Percentiles rank a stretch among this genome's conserved stretches.
Evolutionary conservation across 2,329 filamentous ascomycete genomes (phyloP).

Genomic region (Coniosporium tulheliwenetii): DNA sequence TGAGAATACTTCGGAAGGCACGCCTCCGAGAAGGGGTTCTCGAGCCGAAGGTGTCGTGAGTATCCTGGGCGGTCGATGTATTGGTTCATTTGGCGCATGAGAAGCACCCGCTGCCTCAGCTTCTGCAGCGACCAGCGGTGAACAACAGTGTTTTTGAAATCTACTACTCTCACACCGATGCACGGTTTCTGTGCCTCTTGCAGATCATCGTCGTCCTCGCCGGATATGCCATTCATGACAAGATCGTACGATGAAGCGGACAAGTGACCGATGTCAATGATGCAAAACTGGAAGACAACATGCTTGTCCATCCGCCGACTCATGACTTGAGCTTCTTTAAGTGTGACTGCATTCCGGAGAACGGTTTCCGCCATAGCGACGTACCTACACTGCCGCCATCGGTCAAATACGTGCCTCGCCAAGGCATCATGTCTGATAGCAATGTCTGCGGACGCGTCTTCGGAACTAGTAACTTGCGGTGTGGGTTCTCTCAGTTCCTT

Average conservation of each 20-base stretch:
- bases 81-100: slow-evolving; percentile 95
- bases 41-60: slow-evolving; percentile 77
- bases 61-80: slow-evolving; percentile 94
- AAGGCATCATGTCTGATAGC: slow-evolving; percentile 56
- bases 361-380: slow-evolving; percentile 89
- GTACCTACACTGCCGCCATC: slow-evolving; percentile 75
- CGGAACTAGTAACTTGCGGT: neutral
- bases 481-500: slow-evolving; percentile 49
- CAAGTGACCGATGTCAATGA: slow-evolving; percentile 76
- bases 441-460: slow-evolving; percentile 34
- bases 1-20: slow-evolving; percentile 88
- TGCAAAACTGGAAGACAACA: slow-evolving; percentile 87
- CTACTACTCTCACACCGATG: slow-evolving; percentile 75
- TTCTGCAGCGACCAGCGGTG: slow-evolving; percentile 94
- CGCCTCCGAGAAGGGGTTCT: slow-evolving; percentile 82
- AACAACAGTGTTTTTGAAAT: slow-evolving; percentile 74
- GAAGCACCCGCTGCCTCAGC: slow-evolving; percentile 67
- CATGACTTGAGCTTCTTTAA: slow-evolving; percentile 97
- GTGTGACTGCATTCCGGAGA: slow-evolving; percentile 66
- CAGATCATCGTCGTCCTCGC: slow-evolving; percentile 71
- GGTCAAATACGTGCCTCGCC: slow-evolving; percentile 49
- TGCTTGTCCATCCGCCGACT: slow-evolving; percentile 89
- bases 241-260: slow-evolving; percentile 93
- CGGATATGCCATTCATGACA: slow-evolving; percentile 76
- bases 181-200: slow-evolving; percentile 78